These are phyloP conservation scores for Nymphaea colorata DNA, from an alignment of 164 flowering plant species.

Conservation along the genomic window DNA sequence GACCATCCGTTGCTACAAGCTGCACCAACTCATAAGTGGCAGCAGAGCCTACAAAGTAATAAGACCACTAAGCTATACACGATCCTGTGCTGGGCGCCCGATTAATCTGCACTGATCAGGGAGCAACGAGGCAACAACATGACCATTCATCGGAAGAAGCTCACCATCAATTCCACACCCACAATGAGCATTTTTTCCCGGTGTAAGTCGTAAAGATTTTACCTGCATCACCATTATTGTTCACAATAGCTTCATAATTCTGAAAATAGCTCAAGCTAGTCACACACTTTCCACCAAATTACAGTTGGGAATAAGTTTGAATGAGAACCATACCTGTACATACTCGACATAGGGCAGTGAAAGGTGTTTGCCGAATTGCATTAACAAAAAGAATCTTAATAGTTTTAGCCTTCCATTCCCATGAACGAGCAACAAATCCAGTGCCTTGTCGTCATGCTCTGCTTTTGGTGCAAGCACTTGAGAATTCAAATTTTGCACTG, in stretches of 20 bases:
- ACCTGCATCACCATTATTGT: slow-evolving; percentile 39
- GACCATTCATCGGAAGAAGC: slow-evolving; percentile 65
- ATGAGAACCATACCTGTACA: slow-evolving; percentile 57
- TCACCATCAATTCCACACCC: slow-evolving; percentile 99
- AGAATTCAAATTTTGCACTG: slow-evolving; percentile 86
- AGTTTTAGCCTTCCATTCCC: slow-evolving; percentile 77
- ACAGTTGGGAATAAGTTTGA: not conserved
- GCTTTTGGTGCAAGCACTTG: slow-evolving; percentile 96
- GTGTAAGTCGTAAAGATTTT: slow-evolving; percentile 74
- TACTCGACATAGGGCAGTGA: slow-evolving; percentile 89
- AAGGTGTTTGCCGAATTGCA: slow-evolving; percentile 82
- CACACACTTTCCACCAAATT: too few relatives aligned
- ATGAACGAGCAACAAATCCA: slow-evolving; percentile 85
- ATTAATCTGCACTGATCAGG: slow-evolving; percentile 96
- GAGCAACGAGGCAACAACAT: slow-evolving; percentile 66
- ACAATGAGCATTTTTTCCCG: slow-evolving; percentile 55
- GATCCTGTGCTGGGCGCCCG: slow-evolving; percentile 45
- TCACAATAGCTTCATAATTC: not conserved
- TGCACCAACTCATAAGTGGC: not conserved
- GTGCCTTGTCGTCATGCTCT: slow-evolving; percentile 74
- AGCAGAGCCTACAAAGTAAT: not conserved
- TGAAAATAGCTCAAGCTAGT: not conserved
- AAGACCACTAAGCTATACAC: slow-evolving; percentile 9
- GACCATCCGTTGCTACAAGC: not conserved
- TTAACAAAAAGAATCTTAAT: slow-evolving; percentile 61